Evolutionary conservation across 495 filamentous ascomycete genomes (phyloP).

Genomic region (Venustampulla echinocandica): DNA sequence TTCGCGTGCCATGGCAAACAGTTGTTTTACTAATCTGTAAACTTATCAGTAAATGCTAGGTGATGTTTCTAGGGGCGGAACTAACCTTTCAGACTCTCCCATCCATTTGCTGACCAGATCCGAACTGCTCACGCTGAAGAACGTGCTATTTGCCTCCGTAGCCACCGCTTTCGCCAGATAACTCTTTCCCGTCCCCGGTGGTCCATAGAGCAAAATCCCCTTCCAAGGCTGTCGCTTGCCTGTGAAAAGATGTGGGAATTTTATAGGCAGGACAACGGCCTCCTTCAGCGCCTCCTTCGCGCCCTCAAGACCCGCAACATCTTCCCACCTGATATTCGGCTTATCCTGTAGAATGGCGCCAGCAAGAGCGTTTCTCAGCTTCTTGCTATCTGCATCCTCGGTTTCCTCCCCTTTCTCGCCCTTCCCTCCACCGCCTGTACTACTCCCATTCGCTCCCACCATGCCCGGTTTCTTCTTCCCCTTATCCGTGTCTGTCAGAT

Average conservation of each 20-base stretch:
- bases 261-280: constrained; percentile 93
- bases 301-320: constrained; percentile 90
- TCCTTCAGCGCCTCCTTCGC: constrained; percentile 98
- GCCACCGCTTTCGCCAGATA: constrained; percentile 96
- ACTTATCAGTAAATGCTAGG: constrained; percentile 1
- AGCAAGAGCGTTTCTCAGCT: constrained; percentile 78
- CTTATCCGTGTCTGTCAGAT: constrained; percentile 65
- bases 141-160: constrained; percentile 98
- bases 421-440: constrained; percentile 44
- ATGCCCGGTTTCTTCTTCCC: constrained; percentile 68
- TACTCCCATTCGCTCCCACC: constrained; percentile 78
- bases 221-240: constrained; percentile 98
- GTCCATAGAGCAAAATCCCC: constrained; percentile 92
- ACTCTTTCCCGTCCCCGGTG: constrained; percentile 93
- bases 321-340: constrained; percentile 94
- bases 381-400: constrained; percentile 85
- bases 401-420: constrained; percentile 50
- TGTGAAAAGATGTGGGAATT: constrained; percentile 94
- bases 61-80: constrained; percentile 1
- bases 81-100: constrained; percentile 93
- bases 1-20: constrained; percentile 96
- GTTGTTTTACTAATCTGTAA: constrained; percentile 81
- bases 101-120: constrained; percentile 99
- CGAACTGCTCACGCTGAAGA: constrained; percentile 95
- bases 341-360: constrained; percentile 92